A percentile compares a stretch with the other conserved stretches of the same genome.
Conservation (phyloP, 345 rosid species). For the Reutealis trisperma region DNA sequence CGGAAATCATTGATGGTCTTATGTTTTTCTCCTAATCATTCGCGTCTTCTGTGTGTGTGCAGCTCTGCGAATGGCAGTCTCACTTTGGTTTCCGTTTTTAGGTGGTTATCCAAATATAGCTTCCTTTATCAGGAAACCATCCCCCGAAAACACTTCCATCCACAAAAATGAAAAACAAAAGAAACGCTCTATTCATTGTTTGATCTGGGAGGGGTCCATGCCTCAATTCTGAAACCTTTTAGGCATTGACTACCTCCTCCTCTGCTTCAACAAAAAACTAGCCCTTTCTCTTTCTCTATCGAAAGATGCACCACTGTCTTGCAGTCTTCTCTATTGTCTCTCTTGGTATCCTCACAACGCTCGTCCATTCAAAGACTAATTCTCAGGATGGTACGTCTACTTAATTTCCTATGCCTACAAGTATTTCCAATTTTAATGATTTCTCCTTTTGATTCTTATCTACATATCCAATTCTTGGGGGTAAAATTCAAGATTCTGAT, state of each 20-base stretch:
- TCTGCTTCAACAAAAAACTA: neutral
- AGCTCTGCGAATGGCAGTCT: neutral
- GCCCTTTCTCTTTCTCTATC: too few species aligned
- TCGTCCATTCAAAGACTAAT: constrained; percentile 55
- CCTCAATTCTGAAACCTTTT: constrained; percentile 4
- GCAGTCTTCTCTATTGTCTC: constrained; percentile 24
- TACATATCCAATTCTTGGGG: too few species aligned
- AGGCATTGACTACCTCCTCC: neutral
- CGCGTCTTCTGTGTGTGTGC: constrained; percentile 17
- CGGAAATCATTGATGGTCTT: too few species aligned
- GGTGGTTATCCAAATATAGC: constrained; percentile 42
- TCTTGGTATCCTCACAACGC: constrained; percentile 34
- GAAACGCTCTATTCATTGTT: neutral
- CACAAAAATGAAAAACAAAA: neutral
- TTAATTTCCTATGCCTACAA: neutral
- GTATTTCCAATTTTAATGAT: too few species aligned
- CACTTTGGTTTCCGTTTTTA: constrained; percentile 19
- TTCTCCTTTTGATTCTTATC: neutral
- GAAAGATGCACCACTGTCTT: constrained; percentile 24
- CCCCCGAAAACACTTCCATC: neutral
- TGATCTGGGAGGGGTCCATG: neutral
- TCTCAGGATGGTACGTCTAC: constrained; percentile 50
- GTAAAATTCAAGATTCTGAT: constrained; percentile 25
- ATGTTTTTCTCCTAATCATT: constrained; percentile 36
- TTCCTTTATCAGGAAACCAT: neutral